Base-by-base conservation (phyloP, 2,329 filamentous ascomycete genomes). In the Gyromitra esculenta region DNA sequence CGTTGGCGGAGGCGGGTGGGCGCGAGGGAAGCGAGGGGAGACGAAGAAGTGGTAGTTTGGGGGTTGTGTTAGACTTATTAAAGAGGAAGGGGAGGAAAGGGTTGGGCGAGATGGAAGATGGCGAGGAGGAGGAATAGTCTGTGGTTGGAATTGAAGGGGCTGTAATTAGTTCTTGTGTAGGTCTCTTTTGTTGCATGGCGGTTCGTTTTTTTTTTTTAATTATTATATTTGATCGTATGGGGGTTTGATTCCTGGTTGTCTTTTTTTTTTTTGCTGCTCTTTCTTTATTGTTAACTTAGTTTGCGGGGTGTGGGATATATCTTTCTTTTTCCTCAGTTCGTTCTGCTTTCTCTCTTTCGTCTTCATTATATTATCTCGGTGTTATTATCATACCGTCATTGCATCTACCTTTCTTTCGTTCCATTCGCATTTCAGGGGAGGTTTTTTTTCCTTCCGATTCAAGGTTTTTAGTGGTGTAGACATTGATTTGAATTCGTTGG, bases 11-110 rank as follows among this genome's bases (percentile, higher is more conserved):
- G 25, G 25, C 25, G 25, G 25, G 25, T 50, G 39, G 60, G 52
- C 5, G 39, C 31, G 18, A 31, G 25, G 37, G 43, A 15, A n/a
- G 70, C 6, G 50, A 67, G 25, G 25, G n/a, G 25, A 21, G 45
- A 9, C 63, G 72, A 13, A 56, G 63, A 31, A 77, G 71, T 25
- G 59, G 50, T 45, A 79, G 77, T 41, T 63, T 76, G 48, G 64
- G 75, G 11, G 41, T 75, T 11, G 63, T 78, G 18, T 48, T 77
- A 48, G 77, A 69, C 60, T 39, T 77, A 8, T 48, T 79, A 5
- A 73, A 59, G 21, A 39, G 65, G 18, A 62, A 56, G 48, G 43
- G 60, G 18, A 66, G 65, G 35, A 52, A 18, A 21, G 69, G 60
- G 15, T 3, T 54, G 25, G 69, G 50, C 18, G 62, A 74, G 57